These are phyloP conservation scores for Nakataea oryzae DNA, from an alignment of 2,329 filamentous ascomycete species.

Conservation along the genomic window DNA sequence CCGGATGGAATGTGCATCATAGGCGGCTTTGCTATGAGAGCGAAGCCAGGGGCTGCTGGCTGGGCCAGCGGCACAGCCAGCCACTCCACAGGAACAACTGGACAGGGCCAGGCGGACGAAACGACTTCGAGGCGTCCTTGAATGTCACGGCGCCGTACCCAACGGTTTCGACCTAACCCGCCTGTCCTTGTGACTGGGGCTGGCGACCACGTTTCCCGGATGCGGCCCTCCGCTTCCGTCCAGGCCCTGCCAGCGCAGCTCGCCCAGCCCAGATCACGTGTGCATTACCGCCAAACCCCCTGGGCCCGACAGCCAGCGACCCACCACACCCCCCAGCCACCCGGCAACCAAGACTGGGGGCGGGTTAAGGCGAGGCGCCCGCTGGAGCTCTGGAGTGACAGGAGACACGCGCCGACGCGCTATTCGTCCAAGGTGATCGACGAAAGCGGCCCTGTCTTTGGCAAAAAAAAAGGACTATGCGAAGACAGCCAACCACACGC, in stretches of 20 bases:
- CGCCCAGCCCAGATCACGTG: neutral
- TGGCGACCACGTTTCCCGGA: neutral
- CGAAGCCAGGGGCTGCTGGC: too few relatives aligned
- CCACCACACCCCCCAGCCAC: neutral
- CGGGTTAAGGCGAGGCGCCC: neutral
- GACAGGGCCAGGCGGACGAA: neutral
- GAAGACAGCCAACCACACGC: neutral
- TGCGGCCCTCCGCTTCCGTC: neutral
- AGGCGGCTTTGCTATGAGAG: too few relatives aligned
- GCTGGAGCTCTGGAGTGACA: neutral
- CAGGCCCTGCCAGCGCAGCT: neutral
- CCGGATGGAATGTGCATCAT: neutral
- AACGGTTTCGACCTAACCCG: neutral
- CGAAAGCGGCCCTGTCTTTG: neutral
- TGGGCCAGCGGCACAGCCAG: neutral
- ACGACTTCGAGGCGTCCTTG: neutral
- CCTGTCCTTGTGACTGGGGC: neutral
- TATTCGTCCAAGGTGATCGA: neutral
- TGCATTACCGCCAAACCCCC: neutral
- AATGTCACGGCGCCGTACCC: too few relatives aligned
- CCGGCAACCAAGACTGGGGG: neutral
- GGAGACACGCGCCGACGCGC: neutral
- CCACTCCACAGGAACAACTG: neutral
- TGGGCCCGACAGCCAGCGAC: neutral
- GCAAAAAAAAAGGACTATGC: neutral